Evolutionary conservation across 1,139 yeast genomes (phyloP), one percentile per base, ranked within the genome.

Genomic region (Blastobotrys arbuscula): DNA sequence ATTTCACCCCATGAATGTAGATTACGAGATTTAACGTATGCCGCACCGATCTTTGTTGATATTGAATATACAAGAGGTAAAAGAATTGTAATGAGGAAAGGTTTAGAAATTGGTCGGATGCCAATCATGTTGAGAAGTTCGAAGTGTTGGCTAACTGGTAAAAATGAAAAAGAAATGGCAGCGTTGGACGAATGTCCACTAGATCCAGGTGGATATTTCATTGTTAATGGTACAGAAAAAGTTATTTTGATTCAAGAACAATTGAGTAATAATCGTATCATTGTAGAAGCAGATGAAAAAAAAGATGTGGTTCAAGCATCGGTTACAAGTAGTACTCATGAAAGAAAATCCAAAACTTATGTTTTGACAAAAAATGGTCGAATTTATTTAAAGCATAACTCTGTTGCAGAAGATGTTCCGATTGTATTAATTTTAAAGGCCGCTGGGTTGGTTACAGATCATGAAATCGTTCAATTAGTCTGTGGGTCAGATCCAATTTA

Each of bases 181-280:
- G 71, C 72, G 39, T 74, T 86, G 59, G 85, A 86, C 60, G 99
- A 92, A 67, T 94, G 99, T 68, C 99, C 99, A 0, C 73, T 92
- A 47, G 98, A 92, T 68, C 98, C 98, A 4, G 99, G 99, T 68
- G 99, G 99, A 59, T 92, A 92, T 63, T 92, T 92, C 60, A 84
- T 92, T 60, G 97, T 92, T 42, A 92, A 92, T 64, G 99, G 99
- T 65, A 92, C 98, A 0, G 99, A 92, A 65, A 92, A 92, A 66
- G 99, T 92, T 43, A 94, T 92, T 55, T 77, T 92, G 59, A 95
- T 92, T 42, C 99, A 92, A 68, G 99, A 92, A 68, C 99, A 92
- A 72, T 75, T 92, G 64, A 84, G 96, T 47, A 92, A 92, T 69
- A 92, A 92, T 70, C 87, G 99, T 78, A 94, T 92, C 62, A 89